Percentiles rank a stretch among this genome's conserved stretches.
These are phyloP conservation scores for Botryosphaeria agaves DNA, from an alignment of 2,329 filamentous ascomycete species.

Conservation along the genomic window DNA sequence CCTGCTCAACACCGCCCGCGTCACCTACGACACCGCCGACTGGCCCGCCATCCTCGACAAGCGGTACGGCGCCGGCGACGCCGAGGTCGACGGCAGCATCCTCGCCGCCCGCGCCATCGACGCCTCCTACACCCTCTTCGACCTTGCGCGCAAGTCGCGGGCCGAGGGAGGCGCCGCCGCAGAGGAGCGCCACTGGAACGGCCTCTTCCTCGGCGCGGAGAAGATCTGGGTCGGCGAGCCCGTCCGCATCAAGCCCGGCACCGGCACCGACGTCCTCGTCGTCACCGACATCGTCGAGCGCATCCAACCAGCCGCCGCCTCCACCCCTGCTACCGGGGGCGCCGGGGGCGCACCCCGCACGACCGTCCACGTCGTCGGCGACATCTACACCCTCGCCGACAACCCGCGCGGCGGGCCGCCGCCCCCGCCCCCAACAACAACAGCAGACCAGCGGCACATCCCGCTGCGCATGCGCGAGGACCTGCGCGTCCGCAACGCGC, in stretches of 20 bases:
- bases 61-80: constrained; percentile 27
- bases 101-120: constrained; percentile 38
- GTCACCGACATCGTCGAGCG: constrained; percentile 26
- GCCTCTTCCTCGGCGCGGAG: constrained; percentile 39
- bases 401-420: constrained; percentile 19
- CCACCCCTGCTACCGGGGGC: not conserved
- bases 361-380: constrained; percentile 26
- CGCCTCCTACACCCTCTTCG: constrained; percentile 35
- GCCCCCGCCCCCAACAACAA: constrained; percentile 13
- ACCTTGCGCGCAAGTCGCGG: constrained; percentile 23
- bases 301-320: constrained; percentile 5
- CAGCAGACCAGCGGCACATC: constrained; percentile 21
- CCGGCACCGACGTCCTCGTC: constrained; percentile 31
- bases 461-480: constrained; percentile 35
- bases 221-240: constrained; percentile 43
- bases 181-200: constrained; percentile 31
- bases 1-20: constrained; percentile 20
- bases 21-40: constrained; percentile 31
- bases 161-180: constrained; percentile 15
- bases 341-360: not conserved
- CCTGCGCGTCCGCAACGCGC: constrained; percentile 28
- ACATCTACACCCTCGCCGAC: constrained; percentile 32
- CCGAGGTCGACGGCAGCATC: constrained; percentile 39
- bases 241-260: constrained; percentile 30
- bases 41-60: constrained; percentile 27